Evolutionary conservation across 106 monocot genomes (phyloP), one percentile per base, ranked within the genome.

Genomic region (Chionographis japonica): DNA sequence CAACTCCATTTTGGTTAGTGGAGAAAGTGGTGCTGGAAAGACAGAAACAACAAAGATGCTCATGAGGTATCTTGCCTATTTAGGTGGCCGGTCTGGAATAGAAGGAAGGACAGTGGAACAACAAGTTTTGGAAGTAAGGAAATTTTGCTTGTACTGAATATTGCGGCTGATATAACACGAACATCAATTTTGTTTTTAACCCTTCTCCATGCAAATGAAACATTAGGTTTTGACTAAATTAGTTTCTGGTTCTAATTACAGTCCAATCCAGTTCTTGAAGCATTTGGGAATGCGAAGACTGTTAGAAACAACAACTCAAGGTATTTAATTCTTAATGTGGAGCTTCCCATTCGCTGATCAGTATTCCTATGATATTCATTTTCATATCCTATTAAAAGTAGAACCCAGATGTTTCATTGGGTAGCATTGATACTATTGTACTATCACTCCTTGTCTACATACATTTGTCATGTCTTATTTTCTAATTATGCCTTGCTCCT

Each of bases 1-100:
- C 75, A 86, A 93, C 54, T 93, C 93, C 9, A 86, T 93, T 75
- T 77, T 93, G 77, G 93, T 93, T 40, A 93, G 89, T 71, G 92
- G 92, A 67, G 92, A 93, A 86, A 93, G 92, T 86, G 92, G 92
- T 75, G 92, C 92, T 66, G 92, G 92, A 58, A 93, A 93, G 79
- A 93, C 92, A 6, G 92, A 93, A 74, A 88, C 85, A 56, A 93
- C 92, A 56, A 93, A 93, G 72, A 83, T 90, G 90, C 86, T 90
- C 70, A 90, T 90, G 90, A 77, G 90, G 75, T 90, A 86, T 78
- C 86, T 90, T 70, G 90, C 90, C 13, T 75, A 80, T 70, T 75
- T 90, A 75, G 90, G 90, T 52, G 90, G 92, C 39, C 74, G 88
- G 36, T 78, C 85, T 53, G 88, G 69, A 58, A 71, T 73, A 55